Conservation (phyloP, 2,329 filamentous ascomycete genomes). For the Beauveria medogensis region DNA sequence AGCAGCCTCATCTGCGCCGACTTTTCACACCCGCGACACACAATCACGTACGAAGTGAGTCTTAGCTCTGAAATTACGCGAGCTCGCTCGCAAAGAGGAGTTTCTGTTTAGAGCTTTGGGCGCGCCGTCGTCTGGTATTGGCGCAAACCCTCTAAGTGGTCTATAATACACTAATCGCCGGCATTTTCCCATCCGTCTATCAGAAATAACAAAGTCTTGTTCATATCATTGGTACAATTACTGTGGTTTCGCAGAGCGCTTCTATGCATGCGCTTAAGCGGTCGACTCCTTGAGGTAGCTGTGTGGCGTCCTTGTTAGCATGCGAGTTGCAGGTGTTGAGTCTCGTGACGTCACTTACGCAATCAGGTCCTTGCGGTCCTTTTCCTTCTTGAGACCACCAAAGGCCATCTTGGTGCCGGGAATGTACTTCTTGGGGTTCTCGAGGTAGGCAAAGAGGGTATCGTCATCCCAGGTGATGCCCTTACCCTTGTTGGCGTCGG, state of each 20-base stretch:
- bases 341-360: constrained; percentile 53
- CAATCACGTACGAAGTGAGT: background rate
- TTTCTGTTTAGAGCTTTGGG: constrained; percentile 21
- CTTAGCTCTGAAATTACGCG: background rate
- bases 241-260: background rate
- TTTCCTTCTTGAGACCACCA: constrained; percentile 98
- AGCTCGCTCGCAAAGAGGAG: constrained; percentile 24
- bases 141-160: constrained; percentile 22
- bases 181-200: constrained; percentile 25
- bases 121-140: constrained; percentile 24
- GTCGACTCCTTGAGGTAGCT: constrained; percentile 64
- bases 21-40: background rate
- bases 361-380: constrained; percentile 99
- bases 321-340: background rate
- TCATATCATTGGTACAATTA: constrained; percentile 11
- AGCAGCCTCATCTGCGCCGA: too few relatives aligned
- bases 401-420: constrained; percentile 99
- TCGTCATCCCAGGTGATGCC: constrained; percentile 81
- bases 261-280: constrained; percentile 44
- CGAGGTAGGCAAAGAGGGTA: constrained; percentile 93
- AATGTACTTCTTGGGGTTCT: constrained; percentile 99
- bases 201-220: constrained; percentile 15
- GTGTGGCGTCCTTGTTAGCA: constrained; percentile 19
- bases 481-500: constrained; percentile 99
- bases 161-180: constrained; percentile 32